phyloP scores from a whole-genome alignment of 352 stramenopile genomes.

The Peronospora belbahrii region DNA sequence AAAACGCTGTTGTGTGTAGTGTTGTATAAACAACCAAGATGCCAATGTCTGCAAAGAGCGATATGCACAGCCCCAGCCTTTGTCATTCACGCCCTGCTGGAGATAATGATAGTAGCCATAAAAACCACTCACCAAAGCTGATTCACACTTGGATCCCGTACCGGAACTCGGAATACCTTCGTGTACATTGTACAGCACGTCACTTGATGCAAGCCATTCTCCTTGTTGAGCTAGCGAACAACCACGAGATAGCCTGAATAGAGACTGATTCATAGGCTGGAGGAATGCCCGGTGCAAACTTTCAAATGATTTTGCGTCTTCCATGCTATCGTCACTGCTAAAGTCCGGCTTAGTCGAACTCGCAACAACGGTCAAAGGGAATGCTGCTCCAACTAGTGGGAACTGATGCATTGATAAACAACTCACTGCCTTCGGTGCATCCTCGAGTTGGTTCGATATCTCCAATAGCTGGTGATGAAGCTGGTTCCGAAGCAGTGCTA shows the following conservation, averaged over 20 bases:
- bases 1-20: conserved; percentile 39
- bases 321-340: conserved; percentile 5
- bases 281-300: conserved; percentile 32
- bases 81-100: conserved; percentile 71
- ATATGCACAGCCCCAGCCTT: conserved; percentile 87
- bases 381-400: conserved; percentile 34
- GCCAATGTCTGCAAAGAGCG: conserved; percentile 78
- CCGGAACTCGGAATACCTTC: conserved; percentile 44
- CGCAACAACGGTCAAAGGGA: conserved; percentile 37
- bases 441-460: conserved; percentile 17
- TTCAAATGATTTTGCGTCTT: conserved; percentile 15
- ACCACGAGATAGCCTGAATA: conserved; percentile 28
- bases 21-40: conserved; percentile 70
- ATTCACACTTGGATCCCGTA: conserved; percentile 23
- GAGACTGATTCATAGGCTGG: conserved; percentile 34
- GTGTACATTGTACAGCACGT: conserved; percentile 67
- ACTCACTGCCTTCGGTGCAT: neutral
- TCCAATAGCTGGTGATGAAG: conserved; percentile 24
- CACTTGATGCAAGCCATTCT: conserved; percentile 20
- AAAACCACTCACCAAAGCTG: conserved; percentile 50
- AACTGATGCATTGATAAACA: conserved; percentile 39
- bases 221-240: conserved; percentile 40
- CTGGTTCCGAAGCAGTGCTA: conserved; percentile 19
- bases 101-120: conserved; percentile 87
- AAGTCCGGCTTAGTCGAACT: neutral